Base-by-base conservation (phyloP, 2,329 filamentous ascomycete genomes). In the Huntiella bhutanensis region DNA sequence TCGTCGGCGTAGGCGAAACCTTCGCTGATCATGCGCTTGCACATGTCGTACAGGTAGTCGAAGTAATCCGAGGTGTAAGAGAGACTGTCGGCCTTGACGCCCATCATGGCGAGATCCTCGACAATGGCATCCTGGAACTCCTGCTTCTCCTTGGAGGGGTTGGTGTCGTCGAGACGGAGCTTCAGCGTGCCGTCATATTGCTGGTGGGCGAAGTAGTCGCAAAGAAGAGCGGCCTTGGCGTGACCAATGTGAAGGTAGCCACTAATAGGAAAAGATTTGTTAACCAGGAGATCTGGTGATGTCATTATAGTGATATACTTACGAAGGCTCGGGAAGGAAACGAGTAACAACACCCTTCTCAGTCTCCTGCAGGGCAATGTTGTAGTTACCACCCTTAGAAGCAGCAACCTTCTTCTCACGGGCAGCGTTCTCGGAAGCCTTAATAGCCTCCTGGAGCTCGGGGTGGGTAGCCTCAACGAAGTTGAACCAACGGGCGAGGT, bases 41-140 rank as follows among this genome's bases (percentile, higher is more conserved):
- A 84, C 59, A 81, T 80, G 39, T 94, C 78, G 64, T 94, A 92
- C 11, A 98, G 73, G 60, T 87, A 73, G 57, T 95, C 76, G 61
- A 98, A 95, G 69, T 94, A 92, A 66, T 98, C 87, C 56, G 83
- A 92, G 2, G 91, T 95, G 66, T 88, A 92, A 13, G 83, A 84
- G 49, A 87, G 71, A 53, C 73, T 73, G 62, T 95, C 88, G 16
- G 87, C 83, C 64, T 82, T 83, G 62, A 98, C 83, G 28, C 87
- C 88, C 71, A 98, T 85, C 45, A 96, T 71, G 43, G 78, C 77
- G 43, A 95, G 73, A 62, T 98, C 91, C 65, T 94, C 81, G 35
- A 94, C 69, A 52, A 98, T 98, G 4, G 86, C 74, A 63, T 96
- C 86, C 60, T 96, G 80, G 60, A 80, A 98, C 65, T 96, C 91